Base-by-base conservation (phyloP, 1,284 basidiomycete species). In the Pascua sp. region DNA sequence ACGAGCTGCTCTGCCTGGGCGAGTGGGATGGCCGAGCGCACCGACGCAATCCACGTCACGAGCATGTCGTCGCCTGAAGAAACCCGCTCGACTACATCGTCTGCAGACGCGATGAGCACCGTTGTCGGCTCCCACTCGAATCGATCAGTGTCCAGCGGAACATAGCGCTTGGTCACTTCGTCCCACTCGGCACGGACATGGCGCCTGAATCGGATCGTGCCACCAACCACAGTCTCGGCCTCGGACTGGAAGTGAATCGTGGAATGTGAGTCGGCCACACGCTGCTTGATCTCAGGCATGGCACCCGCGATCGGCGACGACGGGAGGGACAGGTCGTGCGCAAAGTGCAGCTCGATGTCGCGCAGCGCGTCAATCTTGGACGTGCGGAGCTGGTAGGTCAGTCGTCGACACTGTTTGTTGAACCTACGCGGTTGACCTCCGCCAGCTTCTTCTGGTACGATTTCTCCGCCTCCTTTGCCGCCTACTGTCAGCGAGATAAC, bases 81-180 rank as follows among this genome's bases (percentile, higher is more conserved):
- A 11, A 75, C 62, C 42, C 63, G 70, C 42, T 73, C 74, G 5
- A 76, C 69, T 12, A 77, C 47, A 12, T 70, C 70, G 32, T 73
- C 68, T 5, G 73, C 77, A 0, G 65, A 62, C 9, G 72, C 52
- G 13, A 77, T 56, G 9, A 79, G 36, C 18, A 77, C 43, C 8
- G 69, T 55, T 0, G 69, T 71, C 1, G 55, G 49, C 42, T 78
- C 63, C 86, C 85, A 72, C 48, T 72, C 62, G 64, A 69, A 67
- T 1, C 62, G 57, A 16, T 68, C 60, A 5, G 56, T 24, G 4
- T 64, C 64, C 2, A 78, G 61, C 0, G 72, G 71, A 7, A 68
- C 58, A 48, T 67, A 78, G 1, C 63, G 64, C 49, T 72, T 72
- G 8, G 44, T 55, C 1, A 10, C 36, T 0, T 41, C 8, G 50